Conservation (phyloP, 148 eudicot species). For the Rhododendron mucronatum region DNA sequence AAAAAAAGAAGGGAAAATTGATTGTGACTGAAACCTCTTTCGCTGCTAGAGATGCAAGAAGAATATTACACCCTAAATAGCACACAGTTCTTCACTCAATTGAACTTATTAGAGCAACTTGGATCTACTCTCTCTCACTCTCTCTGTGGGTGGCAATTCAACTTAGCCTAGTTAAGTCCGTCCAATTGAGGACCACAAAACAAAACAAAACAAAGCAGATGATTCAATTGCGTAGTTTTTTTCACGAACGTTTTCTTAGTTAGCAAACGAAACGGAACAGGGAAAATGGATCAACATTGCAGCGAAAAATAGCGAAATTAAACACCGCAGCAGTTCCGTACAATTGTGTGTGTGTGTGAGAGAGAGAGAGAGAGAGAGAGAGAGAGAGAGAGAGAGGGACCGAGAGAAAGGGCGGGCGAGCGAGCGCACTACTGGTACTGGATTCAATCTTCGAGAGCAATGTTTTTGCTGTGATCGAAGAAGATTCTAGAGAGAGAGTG, state of each 20-base stretch:
- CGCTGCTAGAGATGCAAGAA: background rate
- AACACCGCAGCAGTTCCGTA: background rate
- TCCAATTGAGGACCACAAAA: background rate
- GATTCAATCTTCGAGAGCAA: background rate
- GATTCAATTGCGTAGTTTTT: background rate
- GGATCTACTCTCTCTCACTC: background rate
- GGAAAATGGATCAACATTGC: background rate
- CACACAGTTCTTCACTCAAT: background rate
- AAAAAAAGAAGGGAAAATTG: background rate
- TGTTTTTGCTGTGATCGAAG: conserved; percentile 4
- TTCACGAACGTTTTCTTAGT: background rate
- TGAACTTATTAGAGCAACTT: background rate
- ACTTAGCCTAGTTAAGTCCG: background rate
- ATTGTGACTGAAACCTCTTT: background rate
- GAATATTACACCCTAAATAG: background rate
- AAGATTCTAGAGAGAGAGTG: conserved; percentile 13
- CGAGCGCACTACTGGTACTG: background rate
- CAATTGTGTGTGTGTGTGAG: background rate
- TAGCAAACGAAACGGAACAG: background rate
- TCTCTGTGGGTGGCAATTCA: background rate
- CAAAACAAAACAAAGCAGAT: background rate
- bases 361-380: background rate
- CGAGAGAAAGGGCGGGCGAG: background rate
- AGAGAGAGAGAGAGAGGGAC: background rate
- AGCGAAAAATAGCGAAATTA: background rate